A percentile compares a stretch with the other conserved stretches of the same genome.
Conservation (phyloP, 2,329 filamentous ascomycete genomes). For the Aureobasidium lini region DNA sequence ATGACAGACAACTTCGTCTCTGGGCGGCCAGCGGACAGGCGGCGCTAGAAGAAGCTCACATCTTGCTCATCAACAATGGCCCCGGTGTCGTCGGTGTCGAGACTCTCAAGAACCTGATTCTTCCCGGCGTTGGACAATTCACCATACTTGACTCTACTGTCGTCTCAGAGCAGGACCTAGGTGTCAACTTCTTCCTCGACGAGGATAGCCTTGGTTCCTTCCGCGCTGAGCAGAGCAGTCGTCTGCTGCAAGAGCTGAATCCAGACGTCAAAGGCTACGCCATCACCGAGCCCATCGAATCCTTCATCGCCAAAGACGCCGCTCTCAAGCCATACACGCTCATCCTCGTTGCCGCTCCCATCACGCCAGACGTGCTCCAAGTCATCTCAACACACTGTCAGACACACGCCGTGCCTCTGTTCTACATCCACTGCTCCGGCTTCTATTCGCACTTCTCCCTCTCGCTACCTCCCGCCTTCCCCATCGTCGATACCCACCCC, state of each 20-base stretch:
- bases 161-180: slow-evolving; percentile 77
- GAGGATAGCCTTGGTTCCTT: slow-evolving; percentile 67
- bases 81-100: slow-evolving; percentile 84
- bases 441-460: slow-evolving; percentile 90
- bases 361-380: slow-evolving; percentile 45
- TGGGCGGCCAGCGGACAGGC: slow-evolving; percentile 92
- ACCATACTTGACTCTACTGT: slow-evolving; percentile 76
- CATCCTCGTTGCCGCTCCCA: slow-evolving; percentile 54
- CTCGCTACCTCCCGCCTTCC: slow-evolving; percentile 68
- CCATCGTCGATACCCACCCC: slow-evolving; percentile 92
- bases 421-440: slow-evolving; percentile 81
- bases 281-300: slow-evolving; percentile 44
- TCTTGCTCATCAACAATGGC: slow-evolving; percentile 84
- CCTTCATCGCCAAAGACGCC: slow-evolving; percentile 35
- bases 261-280: slow-evolving; percentile 80
- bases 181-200: slow-evolving; percentile 95
- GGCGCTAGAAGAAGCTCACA: slow-evolving; percentile 81
- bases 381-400: slow-evolving; percentile 44
- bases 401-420: slow-evolving; percentile 59
- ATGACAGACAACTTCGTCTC: slow-evolving; percentile 88
- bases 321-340: slow-evolving; percentile 47
- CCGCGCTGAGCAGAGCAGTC: slow-evolving; percentile 69
- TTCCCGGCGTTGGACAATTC: slow-evolving; percentile 86
- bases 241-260: slow-evolving; percentile 78
- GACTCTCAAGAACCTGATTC: slow-evolving; percentile 91